A percentile compares a stretch with the other conserved stretches of the same genome.
phyloP scores from a whole-genome alignment of 2,329 filamentous ascomycete genomes.

The Clathrospora elynae region DNA sequence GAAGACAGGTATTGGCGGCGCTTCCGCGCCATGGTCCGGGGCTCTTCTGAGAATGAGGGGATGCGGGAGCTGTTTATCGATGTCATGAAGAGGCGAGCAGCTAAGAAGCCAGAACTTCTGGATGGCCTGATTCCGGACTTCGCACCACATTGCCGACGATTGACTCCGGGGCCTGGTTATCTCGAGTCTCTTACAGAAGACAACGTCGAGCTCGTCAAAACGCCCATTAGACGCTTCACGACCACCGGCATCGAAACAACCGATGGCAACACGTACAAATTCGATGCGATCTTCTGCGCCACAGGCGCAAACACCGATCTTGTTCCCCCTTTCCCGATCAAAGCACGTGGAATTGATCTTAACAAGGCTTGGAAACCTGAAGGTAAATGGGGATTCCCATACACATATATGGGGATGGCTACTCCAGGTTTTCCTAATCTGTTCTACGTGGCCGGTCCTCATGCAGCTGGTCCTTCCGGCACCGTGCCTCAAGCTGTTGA shows the following conservation, averaged over 20 bases:
- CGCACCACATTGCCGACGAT: slow-evolving; percentile 38
- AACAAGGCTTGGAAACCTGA: slow-evolving; percentile 61
- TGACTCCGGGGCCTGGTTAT: slow-evolving; percentile 47
- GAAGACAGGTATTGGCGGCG: slow-evolving; percentile 65
- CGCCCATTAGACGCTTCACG: slow-evolving; percentile 49
- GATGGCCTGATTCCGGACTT: slow-evolving; percentile 52
- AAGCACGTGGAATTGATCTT: slow-evolving; percentile 60
- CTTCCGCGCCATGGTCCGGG: slow-evolving; percentile 48
- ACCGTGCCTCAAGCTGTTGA: slow-evolving; percentile 72
- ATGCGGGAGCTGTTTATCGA: slow-evolving; percentile 41
- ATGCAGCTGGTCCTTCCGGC: slow-evolving; percentile 56
- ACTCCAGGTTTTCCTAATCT: slow-evolving; percentile 71
- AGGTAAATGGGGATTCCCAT: slow-evolving; percentile 65
- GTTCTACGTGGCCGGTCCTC: slow-evolving; percentile 63
- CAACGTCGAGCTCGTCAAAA: slow-evolving; percentile 50
- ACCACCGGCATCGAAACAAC: slow-evolving; percentile 46
- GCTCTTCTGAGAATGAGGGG: slow-evolving; percentile 42
- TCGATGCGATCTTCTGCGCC: slow-evolving; percentile 62
- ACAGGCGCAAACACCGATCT: slow-evolving; percentile 65
- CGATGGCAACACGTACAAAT: slow-evolving; percentile 46
- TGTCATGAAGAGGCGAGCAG: slow-evolving; percentile 47
- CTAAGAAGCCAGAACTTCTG: slow-evolving; percentile 49
- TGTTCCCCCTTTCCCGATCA: slow-evolving; percentile 64
- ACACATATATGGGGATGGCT: slow-evolving; percentile 68
- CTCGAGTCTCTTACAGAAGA: slow-evolving; percentile 50